phyloP scores from a whole-genome alignment of 495 filamentous ascomycete genomes.

The Podospora pseudoanserina region DNA sequence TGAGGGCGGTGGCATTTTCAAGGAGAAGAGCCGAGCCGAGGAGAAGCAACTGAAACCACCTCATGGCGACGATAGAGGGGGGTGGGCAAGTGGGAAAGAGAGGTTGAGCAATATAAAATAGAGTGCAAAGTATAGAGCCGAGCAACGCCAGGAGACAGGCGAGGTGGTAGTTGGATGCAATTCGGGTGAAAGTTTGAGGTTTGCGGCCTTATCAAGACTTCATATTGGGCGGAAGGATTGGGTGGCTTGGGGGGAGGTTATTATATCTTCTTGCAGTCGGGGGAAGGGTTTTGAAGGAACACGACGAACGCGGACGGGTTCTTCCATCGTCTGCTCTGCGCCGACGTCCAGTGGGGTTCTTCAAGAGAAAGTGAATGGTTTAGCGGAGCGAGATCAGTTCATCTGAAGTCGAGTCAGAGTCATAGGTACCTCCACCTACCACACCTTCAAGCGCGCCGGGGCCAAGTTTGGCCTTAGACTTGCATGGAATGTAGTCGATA shows the following conservation, averaged over 20 bases:
- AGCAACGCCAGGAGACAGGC: not conserved
- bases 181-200: not conserved
- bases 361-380: not conserved
- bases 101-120: slow-evolving; percentile 14
- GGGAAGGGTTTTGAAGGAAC: not conserved
- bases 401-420: slow-evolving; percentile 5
- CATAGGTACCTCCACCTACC: not conserved
- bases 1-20: slow-evolving; percentile 19
- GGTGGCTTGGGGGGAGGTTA: slow-evolving; percentile 9
- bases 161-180: slow-evolving; percentile 6
- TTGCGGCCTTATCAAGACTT: not conserved
- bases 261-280: not conserved
- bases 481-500: slow-evolving; percentile 9
- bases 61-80: slow-evolving; percentile 11
- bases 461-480: not conserved
- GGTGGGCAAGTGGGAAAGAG: not conserved
- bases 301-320: not conserved
- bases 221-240: slow-evolving; percentile 1
- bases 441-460: not conserved
- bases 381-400: slow-evolving; percentile 11
- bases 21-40: slow-evolving; percentile 20
- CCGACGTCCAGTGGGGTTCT: slow-evolving; percentile 2
- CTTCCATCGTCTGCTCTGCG: not conserved
- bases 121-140: not conserved
- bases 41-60: slow-evolving; percentile 14